phyloP scores from a whole-genome alignment of 139 green algal species.

The Tetradesmus obliquus region DNA sequence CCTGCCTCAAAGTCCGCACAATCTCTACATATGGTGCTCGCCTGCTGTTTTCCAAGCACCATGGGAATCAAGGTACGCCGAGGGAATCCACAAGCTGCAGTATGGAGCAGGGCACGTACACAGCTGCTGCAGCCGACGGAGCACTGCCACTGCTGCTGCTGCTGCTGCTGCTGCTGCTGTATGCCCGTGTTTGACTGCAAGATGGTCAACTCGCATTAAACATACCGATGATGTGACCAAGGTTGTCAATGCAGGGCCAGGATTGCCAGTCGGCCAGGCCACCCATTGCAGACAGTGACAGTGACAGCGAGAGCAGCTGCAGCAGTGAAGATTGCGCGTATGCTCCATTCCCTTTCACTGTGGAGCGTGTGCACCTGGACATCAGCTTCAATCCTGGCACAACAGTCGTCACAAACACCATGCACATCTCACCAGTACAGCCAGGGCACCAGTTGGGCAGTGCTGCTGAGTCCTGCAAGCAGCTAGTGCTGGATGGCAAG shows the following conservation, averaged over 20 bases:
- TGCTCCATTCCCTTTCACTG: neutral
- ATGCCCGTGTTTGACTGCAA: no score
- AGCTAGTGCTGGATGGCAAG: neutral
- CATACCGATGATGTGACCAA: no score
- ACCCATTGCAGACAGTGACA: neutral
- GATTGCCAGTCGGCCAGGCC: neutral
- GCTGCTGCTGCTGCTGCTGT: neutral
- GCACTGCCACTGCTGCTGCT: neutral
- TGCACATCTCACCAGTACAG: neutral
- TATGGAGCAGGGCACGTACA: neutral
- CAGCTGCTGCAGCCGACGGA: neutral
- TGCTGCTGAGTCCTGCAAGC: neutral
- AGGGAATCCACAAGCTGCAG: neutral
- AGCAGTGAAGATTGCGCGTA: slow-evolving; percentile 1
- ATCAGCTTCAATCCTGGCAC: slow-evolving; percentile 11
- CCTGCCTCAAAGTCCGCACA: neutral
- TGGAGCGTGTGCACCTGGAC: neutral
- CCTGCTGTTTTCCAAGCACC: neutral
- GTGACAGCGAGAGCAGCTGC: neutral
- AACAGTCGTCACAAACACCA: slow-evolving; percentile 1
- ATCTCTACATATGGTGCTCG: neutral
- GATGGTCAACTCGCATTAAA: no score
- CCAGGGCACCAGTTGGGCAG: neutral
- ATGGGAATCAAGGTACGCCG: neutral
- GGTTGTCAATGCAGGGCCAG: neutral